Conservation (phyloP, 768 basidiomycete genomes). For the Trametes cingulata region DNA sequence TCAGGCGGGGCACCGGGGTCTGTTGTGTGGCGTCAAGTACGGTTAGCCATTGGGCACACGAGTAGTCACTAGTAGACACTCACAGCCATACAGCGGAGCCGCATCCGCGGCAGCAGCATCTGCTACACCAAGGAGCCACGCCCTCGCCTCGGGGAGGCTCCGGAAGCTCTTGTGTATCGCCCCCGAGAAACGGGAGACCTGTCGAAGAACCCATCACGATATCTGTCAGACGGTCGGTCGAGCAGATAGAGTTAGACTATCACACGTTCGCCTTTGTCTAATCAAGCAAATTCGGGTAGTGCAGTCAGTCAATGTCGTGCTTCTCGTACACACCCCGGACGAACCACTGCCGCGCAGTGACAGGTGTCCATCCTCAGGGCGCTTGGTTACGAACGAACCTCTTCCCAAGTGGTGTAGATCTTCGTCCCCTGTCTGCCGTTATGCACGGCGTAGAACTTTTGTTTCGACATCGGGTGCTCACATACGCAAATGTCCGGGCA, state of each 20-base stretch:
- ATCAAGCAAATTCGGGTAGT: neutral
- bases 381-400: slow-evolving; percentile 38
- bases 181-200: slow-evolving; percentile 56
- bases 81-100: neutral
- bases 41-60: too few relatives aligned
- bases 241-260: neutral
- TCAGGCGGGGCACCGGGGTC: neutral
- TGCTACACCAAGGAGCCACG: slow-evolving; percentile 39
- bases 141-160: slow-evolving; percentile 45
- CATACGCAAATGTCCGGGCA: too few relatives aligned
- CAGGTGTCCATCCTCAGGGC: too few relatives aligned
- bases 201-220: neutral
- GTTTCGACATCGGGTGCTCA: slow-evolving; percentile 33
- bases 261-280: slow-evolving; percentile 52
- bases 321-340: too few relatives aligned
- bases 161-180: slow-evolving; percentile 56
- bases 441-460: slow-evolving; percentile 63
- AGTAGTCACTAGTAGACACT: neutral
- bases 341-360: too few relatives aligned
- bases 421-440: slow-evolving; percentile 57
- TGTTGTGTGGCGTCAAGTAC: neutral
- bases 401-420: slow-evolving; percentile 61
- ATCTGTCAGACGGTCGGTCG: neutral
- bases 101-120: slow-evolving; percentile 7
- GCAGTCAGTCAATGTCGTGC: too few relatives aligned